Evolutionary conservation across 352 stramenopile genomes (phyloP).

Genomic region (Globisporangium spiculum): DNA sequence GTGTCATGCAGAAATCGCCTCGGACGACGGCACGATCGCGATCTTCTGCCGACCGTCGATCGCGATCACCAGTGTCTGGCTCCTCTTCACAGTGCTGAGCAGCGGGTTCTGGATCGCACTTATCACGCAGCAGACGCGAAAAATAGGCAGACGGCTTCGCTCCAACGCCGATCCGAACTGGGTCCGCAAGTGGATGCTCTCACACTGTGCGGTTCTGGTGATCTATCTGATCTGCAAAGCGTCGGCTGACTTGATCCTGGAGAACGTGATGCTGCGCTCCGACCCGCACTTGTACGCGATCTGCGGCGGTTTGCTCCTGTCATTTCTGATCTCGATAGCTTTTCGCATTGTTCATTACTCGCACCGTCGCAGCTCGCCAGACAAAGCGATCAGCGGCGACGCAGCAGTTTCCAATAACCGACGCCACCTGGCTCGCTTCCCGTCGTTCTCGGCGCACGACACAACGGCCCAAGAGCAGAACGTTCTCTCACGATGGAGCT

Average conservation of each 20-base stretch:
- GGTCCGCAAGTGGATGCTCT: conserved; percentile 25
- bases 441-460: conserved; percentile 2
- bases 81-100: conserved; percentile 36
- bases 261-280: conserved; percentile 28
- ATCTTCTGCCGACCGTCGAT: conserved; percentile 35
- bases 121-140: conserved; percentile 32
- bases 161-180: conserved; percentile 24
- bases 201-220: conserved; percentile 15
- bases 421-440: not conserved
- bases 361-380: not conserved
- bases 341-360: conserved; percentile 25
- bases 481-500: conserved; percentile 7
- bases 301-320: conserved; percentile 26
- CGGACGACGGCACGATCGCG: conserved; percentile 27
- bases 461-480: not conserved
- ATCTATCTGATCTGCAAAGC: conserved; percentile 34
- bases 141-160: conserved; percentile 24
- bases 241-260: conserved; percentile 20
- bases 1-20: conserved; percentile 29
- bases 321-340: conserved; percentile 23
- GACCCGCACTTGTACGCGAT: conserved; percentile 44
- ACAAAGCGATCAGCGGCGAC: not conserved
- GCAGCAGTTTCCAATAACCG: not conserved
- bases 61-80: conserved; percentile 26
- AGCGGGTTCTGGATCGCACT: conserved; percentile 39